phyloP scores from a whole-genome alignment of 2,329 filamentous ascomycete species.

The Aspergillus pseudoglaucus region DNA sequence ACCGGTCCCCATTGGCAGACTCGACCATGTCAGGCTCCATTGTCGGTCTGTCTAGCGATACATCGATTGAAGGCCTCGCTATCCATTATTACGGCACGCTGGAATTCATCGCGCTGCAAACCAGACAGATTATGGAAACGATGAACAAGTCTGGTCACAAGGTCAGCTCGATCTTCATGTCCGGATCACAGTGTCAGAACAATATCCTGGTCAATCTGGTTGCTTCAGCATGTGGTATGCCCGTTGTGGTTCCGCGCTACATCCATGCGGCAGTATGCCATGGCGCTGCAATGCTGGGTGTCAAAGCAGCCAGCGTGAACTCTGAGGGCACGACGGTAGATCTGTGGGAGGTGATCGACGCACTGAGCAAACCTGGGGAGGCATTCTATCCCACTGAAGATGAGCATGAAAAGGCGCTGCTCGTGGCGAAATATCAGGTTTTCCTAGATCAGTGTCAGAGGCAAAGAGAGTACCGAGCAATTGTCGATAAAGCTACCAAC shows the following conservation, averaged over 20 bases:
- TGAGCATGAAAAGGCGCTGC: slow-evolving; percentile 63
- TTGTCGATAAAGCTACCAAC: slow-evolving; percentile 55
- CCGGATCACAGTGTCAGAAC: slow-evolving; percentile 90
- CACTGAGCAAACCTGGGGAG: slow-evolving; percentile 84
- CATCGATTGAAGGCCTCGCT: slow-evolving; percentile 74
- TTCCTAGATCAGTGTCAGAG: slow-evolving; percentile 74
- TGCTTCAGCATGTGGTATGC: slow-evolving; percentile 79
- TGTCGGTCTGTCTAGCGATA: slow-evolving; percentile 77
- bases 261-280: slow-evolving; percentile 93
- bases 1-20: slow-evolving; percentile 85
- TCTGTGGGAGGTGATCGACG: slow-evolving; percentile 89
- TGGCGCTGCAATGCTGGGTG: slow-evolving; percentile 89
- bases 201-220: slow-evolving; percentile 81
- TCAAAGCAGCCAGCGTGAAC: slow-evolving; percentile 77
- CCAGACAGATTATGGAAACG: slow-evolving; percentile 80
- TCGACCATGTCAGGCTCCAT: slow-evolving; percentile 83
- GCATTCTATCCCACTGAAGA: slow-evolving; percentile 67
- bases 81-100: slow-evolving; percentile 89
- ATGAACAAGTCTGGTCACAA: slow-evolving; percentile 84
- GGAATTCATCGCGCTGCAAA: slow-evolving; percentile 96
- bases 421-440: slow-evolving; percentile 81
- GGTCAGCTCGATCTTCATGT: slow-evolving; percentile 93
- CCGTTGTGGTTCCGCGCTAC: slow-evolving; percentile 85
- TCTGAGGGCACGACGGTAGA: slow-evolving; percentile 68
- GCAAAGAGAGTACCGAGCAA: slow-evolving; percentile 70